Evolutionary conservation across 2,329 filamentous ascomycete genomes (phyloP), one percentile per base, ranked within the genome.

Genomic region (Paramyrothecium roridum): DNA sequence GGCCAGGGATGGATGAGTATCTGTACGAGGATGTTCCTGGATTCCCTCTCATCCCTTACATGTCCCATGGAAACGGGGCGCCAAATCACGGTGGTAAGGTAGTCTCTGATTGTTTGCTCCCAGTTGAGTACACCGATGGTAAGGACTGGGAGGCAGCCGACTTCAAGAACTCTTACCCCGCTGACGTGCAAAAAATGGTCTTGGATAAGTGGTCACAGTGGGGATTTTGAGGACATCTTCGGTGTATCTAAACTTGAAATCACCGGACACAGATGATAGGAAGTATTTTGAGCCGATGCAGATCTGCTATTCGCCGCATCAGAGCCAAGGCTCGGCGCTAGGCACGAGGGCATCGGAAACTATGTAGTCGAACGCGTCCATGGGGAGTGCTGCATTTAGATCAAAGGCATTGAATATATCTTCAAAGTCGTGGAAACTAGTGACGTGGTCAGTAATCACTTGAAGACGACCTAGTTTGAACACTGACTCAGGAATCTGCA

Each of bases 1-100:
- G 77, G 0, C 77, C 77, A 0, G 67, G 65, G 1, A 59, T 63
- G 3, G 77, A 80, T 47, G 78, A 81, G 59, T 69, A 65, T 2
- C 68, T 74, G 55, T 80, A 71, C 52, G 72, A 78, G n/a, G 73
- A 80, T 37, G 70, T 74, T 3, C 59, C 58, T 1, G 75, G 71
- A 0, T 78, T 79, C 57, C 71, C 73, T 0, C 58, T 81, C 1
- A 73, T 77, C 19, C 77, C 78, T 2, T 81, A 79, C 55, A 78
- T 78, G 72, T 64, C 64, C 0, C 76, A 80, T 57, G 77, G 76
- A 0, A 67, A 59, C 16, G 69, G 65, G 0, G 57, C 64, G 1
- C 63, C 65, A 0, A 55, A 52, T 0, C 63, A 58, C 45, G 77
- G 75, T 0, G 77, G 76, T 0, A 81, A 81, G 63, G 69, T 79